Evolutionary conservation across 345 rosid species (phyloP).

Genomic region (Ceriops tagal): DNA sequence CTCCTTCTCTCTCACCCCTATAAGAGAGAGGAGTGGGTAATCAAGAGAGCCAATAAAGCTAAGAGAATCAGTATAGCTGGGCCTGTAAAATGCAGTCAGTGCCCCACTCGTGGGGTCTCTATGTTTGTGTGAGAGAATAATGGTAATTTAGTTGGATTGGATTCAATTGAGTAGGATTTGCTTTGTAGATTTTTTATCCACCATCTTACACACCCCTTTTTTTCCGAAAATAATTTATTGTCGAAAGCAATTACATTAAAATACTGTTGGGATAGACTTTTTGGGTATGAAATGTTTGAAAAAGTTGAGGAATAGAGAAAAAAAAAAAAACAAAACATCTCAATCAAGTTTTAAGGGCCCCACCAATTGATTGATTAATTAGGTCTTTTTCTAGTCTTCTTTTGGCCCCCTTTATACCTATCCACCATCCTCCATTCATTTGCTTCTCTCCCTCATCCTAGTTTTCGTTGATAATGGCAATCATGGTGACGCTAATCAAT

Average conservation of each 20-base stretch:
- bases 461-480: slow-evolving; percentile 14
- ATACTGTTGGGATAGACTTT: not conserved
- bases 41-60: slow-evolving; percentile 18
- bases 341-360: not conserved
- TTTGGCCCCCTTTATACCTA: not conserved
- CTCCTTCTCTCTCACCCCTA: too few species aligned
- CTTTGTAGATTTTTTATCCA: too few species aligned
- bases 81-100: slow-evolving; percentile 2
- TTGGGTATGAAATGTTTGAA: slow-evolving; percentile 3
- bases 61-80: slow-evolving; percentile 17
- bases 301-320: not conserved
- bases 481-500: slow-evolving; percentile 9
- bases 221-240: not conserved
- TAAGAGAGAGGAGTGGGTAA: slow-evolving; percentile 10
- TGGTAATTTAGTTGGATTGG: not conserved
- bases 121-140: not conserved
- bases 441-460: not conserved
- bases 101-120: slow-evolving; percentile 14
- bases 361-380: not conserved
- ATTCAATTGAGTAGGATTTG: not conserved
- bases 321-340: not conserved
- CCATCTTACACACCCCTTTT: not conserved
- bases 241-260: not conserved
- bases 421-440: not conserved
- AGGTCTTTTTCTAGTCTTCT: not conserved